Conservation (phyloP, 78 protist genomes). For the Capsaspora owczarzaki region DNA sequence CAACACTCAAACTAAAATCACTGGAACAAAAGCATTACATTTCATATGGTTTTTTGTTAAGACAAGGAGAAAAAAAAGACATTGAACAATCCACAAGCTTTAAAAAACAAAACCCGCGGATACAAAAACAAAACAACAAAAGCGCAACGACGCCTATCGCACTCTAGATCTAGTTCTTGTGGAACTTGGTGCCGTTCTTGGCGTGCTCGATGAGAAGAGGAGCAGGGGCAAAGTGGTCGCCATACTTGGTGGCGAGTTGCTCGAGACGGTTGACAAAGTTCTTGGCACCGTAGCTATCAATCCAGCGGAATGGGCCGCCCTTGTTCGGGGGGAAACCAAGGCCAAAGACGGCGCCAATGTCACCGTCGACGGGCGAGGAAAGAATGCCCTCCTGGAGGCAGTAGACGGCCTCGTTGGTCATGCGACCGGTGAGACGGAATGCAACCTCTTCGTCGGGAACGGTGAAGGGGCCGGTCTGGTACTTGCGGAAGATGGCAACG, state of each 20-base stretch:
- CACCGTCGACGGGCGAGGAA: slow-evolving; percentile 9
- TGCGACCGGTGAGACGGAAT: slow-evolving; percentile 32
- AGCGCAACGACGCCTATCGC: no score
- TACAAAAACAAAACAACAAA: no score
- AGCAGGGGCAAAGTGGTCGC: slow-evolving; percentile 51
- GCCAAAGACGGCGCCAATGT: slow-evolving; percentile 39
- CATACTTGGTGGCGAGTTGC: slow-evolving; percentile 23
- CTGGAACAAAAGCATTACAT: no score
- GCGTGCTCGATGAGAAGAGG: slow-evolving; percentile 52
- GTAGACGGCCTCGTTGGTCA: slow-evolving; percentile 63
- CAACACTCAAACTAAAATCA: no score
- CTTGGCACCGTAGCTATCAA: slow-evolving; percentile 44
- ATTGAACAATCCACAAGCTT: no score
- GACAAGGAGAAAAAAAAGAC: no score
- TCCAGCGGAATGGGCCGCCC: slow-evolving; percentile 65
- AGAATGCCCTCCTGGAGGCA: slow-evolving; percentile 47
- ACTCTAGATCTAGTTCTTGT: slow-evolving; percentile 2
- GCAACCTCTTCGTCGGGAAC: slow-evolving; percentile 28
- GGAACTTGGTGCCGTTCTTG: slow-evolving; percentile 30
- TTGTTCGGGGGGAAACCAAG: slow-evolving; percentile 54
- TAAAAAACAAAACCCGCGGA: no score
- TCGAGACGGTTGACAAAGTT: slow-evolving; percentile 26
- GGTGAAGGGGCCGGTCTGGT: background rate
- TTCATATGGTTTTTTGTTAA: no score
- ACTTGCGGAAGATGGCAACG: background rate